Base-by-base conservation (phyloP, 2,329 filamentous ascomycete genomes). In the Penicillium polonicum region DNA sequence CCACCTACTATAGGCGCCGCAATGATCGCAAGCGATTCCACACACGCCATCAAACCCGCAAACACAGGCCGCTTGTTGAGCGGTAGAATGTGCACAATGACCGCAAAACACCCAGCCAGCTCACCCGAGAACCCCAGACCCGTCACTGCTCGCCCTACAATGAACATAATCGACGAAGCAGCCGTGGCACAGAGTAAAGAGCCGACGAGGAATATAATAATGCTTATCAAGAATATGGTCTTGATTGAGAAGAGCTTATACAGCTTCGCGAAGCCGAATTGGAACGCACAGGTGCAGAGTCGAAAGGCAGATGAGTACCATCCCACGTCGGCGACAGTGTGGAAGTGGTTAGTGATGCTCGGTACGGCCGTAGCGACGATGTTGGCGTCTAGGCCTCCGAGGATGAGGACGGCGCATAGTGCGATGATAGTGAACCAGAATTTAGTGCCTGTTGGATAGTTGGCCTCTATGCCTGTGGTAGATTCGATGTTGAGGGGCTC, bases 201-300 rank as follows among this genome's bases (percentile, higher is more conserved):
- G 12, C 64, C 64, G 12, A 59, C 35, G 12, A 65, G 55, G 35
- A 67, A 72, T 5, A 65, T 60, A 1, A 48, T 52, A 36, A 63
- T 63, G n/a, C 51, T 59, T 2, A 63, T 15, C 15, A 72, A 29
- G 41, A 68, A 69, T 15, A 71, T 35, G 0, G 23, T 9, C 48
- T 74, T 75, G 25, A 68, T 62, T 1, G 66, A 61, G 64, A 71
- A 75, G n/a, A 68, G 55, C n/a, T 59, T 68, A 54, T 73, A 76
- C 15, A 70, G 31, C 61, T 72, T 64, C 0, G 55, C 65, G 31
- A 68, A 68, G 21, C 48, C 55, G 38, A 67, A 67, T 29, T 66
- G 60, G 27, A 68, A 68, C 1, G 60, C 59, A 35, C 65, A 68
- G 17, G 43, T 52, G 54, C 59, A 63, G 3, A 68, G 62, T 35